A percentile compares a stretch with the other conserved stretches of the same genome.
These are phyloP conservation scores for Pulveroboletus sp. DNA, from an alignment of 768 basidiomycete species.

Conservation along the genomic window DNA sequence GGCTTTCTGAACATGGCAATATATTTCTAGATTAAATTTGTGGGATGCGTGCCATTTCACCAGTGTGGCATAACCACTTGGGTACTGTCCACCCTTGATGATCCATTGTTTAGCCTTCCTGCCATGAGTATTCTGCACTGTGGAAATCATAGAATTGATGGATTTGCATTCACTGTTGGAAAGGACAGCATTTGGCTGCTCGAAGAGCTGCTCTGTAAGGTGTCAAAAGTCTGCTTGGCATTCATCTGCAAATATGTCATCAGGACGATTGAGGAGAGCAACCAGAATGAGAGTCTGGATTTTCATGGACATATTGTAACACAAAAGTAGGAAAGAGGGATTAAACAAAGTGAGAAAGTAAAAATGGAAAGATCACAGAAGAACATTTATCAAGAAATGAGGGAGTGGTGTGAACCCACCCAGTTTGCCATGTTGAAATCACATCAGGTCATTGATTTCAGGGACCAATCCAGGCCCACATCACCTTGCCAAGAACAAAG, in stretches of 20 bases:
- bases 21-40: neutral
- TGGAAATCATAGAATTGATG: neutral
- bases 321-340: too few relatives aligned
- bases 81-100: neutral
- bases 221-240: neutral
- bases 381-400: too few relatives aligned
- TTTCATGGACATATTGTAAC: slow-evolving; percentile 1
- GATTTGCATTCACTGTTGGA: neutral
- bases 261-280: neutral
- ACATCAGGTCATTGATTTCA: too few relatives aligned
- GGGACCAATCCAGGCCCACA: too few relatives aligned
- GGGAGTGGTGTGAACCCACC: too few relatives aligned
- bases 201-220: neutral
- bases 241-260: slow-evolving; percentile 4
- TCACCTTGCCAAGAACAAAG: too few relatives aligned
- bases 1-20: neutral
- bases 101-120: slow-evolving; percentile 1
- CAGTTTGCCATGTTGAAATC: too few relatives aligned
- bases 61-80: neutral
- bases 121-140: neutral
- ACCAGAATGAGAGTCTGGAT: slow-evolving; percentile 3
- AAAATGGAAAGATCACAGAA: too few relatives aligned
- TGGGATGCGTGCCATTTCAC: slow-evolving; percentile 5
- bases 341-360: too few relatives aligned
- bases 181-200: neutral